Percentiles rank a stretch among this genome's conserved stretches.
phyloP scores from a whole-genome alignment of 1,284 basidiomycete genomes.

The Cutaneotrichosporon cutaneum region DNA sequence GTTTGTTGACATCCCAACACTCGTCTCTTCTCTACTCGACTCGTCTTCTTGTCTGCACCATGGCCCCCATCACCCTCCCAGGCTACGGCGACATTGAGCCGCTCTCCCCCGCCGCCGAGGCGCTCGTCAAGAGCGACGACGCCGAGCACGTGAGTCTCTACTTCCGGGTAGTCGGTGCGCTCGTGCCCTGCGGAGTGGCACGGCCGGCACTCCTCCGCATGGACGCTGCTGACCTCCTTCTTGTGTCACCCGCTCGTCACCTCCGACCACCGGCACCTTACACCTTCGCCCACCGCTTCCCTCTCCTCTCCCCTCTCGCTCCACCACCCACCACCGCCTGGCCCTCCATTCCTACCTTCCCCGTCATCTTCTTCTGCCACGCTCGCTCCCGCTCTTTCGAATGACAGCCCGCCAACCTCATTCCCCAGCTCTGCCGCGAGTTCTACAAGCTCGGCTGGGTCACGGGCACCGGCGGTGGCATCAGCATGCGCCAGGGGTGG shows the following conservation, averaged over 20 bases:
- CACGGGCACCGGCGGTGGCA: constrained; percentile 61
- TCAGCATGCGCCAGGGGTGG: constrained; percentile 69
- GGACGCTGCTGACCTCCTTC: not conserved
- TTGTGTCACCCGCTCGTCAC: not conserved
- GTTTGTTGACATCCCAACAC: not conserved
- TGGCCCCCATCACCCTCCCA: constrained; percentile 18
- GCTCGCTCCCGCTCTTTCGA: too few relatives aligned
- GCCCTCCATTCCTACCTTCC: not conserved
- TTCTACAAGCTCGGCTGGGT: constrained; percentile 62
- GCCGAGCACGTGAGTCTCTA: constrained; percentile 54
- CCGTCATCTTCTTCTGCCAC: too few relatives aligned
- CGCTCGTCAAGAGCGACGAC: constrained; percentile 51
- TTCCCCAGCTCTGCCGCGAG: constrained; percentile 67
- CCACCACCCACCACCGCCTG: too few relatives aligned
- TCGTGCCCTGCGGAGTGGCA: not conserved
- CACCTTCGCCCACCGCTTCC: too few relatives aligned
- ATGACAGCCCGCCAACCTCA: constrained; percentile 81
- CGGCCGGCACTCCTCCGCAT: not conserved
- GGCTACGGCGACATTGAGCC: constrained; percentile 26
- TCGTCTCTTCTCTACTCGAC: not conserved
- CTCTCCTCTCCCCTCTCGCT: not conserved
- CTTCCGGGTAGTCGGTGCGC: too few relatives aligned
- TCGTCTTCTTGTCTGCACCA: not conserved
- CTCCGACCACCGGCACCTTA: too few relatives aligned
- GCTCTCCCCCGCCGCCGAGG: constrained; percentile 39